Percentiles rank a stretch among this genome's conserved stretches.
Conservation (phyloP, 1,284 basidiomycete species). For the Tilletia horrida region DNA sequence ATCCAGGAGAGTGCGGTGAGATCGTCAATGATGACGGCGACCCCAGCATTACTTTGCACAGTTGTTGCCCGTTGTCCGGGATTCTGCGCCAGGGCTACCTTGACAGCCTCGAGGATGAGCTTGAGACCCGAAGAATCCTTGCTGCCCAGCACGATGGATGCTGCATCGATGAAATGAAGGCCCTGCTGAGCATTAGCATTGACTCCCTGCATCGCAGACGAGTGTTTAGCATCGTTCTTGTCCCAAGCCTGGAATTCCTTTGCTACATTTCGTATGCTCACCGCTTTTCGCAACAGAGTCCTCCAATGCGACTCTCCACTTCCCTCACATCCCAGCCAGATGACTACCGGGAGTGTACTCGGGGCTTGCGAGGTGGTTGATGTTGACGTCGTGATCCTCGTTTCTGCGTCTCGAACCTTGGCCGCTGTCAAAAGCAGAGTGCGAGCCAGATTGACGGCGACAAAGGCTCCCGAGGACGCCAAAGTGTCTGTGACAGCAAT, state of each 20-base stretch:
- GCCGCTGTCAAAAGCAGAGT: slow-evolving; percentile 23
- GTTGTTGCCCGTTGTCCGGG: background rate
- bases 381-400: background rate
- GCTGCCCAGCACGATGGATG: slow-evolving; percentile 7
- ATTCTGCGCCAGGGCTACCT: slow-evolving; percentile 15
- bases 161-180: slow-evolving; percentile 31
- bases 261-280: background rate
- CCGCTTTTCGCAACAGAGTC: slow-evolving; percentile 30
- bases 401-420: background rate
- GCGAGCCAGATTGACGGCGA: slow-evolving; percentile 32
- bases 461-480: slow-evolving; percentile 35
- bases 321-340: slow-evolving; percentile 35
- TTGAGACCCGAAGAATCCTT: background rate
- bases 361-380: slow-evolving; percentile 22
- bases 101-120: background rate
- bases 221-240: too few species aligned
- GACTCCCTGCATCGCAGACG: slow-evolving; percentile 20
- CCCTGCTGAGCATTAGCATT: slow-evolving; percentile 25
- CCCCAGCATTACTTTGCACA: slow-evolving; percentile 14
- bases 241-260: too few species aligned
- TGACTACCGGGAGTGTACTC: slow-evolving; percentile 22
- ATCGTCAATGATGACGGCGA: slow-evolving; percentile 32
- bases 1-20: slow-evolving; percentile 32
- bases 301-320: slow-evolving; percentile 30
- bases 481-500: slow-evolving; percentile 38